These are phyloP conservation scores for Polychaeton citri DNA, from an alignment of 2,329 filamentous ascomycete species.

Conservation along the genomic window DNA sequence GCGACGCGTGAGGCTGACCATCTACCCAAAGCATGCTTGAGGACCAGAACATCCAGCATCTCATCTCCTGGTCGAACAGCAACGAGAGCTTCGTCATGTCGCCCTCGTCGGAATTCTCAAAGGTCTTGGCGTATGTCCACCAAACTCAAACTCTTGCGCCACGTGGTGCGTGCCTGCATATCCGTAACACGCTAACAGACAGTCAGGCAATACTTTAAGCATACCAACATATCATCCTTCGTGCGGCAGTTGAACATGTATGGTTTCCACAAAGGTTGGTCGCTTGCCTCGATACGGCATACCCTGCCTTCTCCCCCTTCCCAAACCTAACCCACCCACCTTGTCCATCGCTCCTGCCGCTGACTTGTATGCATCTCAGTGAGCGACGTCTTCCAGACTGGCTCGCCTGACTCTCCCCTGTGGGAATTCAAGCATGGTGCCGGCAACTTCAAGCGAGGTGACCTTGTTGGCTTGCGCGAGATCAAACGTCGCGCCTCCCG, in stretches of 20 bases:
- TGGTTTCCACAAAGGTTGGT: slow-evolving; percentile 92
- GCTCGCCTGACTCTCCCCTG: slow-evolving; percentile 78
- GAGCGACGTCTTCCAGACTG: slow-evolving; percentile 95
- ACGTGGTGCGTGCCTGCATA: slow-evolving; percentile 14
- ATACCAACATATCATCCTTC: slow-evolving; percentile 98
- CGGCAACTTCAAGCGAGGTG: slow-evolving; percentile 90
- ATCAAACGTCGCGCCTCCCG: slow-evolving; percentile 91
- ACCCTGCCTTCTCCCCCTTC: neutral
- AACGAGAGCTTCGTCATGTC: slow-evolving; percentile 99
- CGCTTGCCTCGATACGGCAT: neutral
- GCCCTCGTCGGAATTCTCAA: slow-evolving; percentile 91
- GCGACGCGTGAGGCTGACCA: slow-evolving; percentile 19
- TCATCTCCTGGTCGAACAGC: slow-evolving; percentile 90
- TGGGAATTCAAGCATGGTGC: slow-evolving; percentile 99
- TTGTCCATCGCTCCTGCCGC: neutral
- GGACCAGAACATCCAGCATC: slow-evolving; percentile 78
- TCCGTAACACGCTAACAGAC: slow-evolving; percentile 7
- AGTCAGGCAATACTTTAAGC: slow-evolving; percentile 90
- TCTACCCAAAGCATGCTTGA: slow-evolving; percentile 69
- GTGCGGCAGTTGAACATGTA: slow-evolving; percentile 99
- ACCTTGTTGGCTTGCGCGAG: slow-evolving; percentile 78
- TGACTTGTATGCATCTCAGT: slow-evolving; percentile 52
- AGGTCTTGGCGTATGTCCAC: slow-evolving; percentile 76
- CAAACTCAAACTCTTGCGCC: slow-evolving; percentile 10
- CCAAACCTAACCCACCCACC: slow-evolving; percentile 1